phyloP scores from a whole-genome alignment of 2,329 filamentous ascomycete genomes.

The Erysiphe pulchra region DNA sequence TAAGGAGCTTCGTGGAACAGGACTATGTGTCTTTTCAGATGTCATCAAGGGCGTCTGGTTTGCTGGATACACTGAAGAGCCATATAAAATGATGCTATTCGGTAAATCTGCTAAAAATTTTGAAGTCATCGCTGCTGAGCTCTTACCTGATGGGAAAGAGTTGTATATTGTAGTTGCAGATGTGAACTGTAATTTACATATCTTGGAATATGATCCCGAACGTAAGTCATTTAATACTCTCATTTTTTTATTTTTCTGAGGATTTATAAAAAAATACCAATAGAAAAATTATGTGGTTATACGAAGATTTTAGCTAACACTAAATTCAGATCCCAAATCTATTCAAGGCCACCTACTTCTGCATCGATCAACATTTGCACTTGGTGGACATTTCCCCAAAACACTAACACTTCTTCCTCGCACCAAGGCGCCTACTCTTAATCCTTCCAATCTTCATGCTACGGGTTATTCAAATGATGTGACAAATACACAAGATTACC shows the following conservation, averaged over 20 bases:
- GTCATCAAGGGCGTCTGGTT: conserved; percentile 91
- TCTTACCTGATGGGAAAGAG: conserved; percentile 63
- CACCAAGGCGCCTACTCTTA: conserved; percentile 22
- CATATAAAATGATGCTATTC: conserved; percentile 82
- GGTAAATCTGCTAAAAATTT: conserved; percentile 62
- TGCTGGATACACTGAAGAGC: conserved; percentile 85
- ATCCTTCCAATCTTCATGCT: conserved; percentile 18
- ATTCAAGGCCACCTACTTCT: conserved; percentile 71
- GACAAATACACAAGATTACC: conserved; percentile 15
- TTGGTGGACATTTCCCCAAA: conserved; percentile 51
- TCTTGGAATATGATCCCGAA: conserved; percentile 85
- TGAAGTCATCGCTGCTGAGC: conserved; percentile 60
- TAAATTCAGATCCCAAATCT: conserved; percentile 55
- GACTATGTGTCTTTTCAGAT: conserved; percentile 70
- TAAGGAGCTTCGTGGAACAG: conserved; percentile 60
- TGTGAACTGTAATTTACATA: conserved; percentile 61
- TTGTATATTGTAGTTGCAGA: conserved; percentile 66
- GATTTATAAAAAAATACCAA: background rate
- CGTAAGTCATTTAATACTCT: conserved; percentile 27
- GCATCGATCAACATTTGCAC: conserved; percentile 68
- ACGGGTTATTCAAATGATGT: conserved; percentile 8
- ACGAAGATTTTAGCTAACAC: background rate
- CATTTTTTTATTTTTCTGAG: background rate
- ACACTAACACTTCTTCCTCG: conserved; percentile 53
- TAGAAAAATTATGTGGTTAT: no score